These are phyloP conservation scores for Hypericum perforatum DNA, from an alignment of 345 rosid species.

Conservation along the genomic window DNA sequence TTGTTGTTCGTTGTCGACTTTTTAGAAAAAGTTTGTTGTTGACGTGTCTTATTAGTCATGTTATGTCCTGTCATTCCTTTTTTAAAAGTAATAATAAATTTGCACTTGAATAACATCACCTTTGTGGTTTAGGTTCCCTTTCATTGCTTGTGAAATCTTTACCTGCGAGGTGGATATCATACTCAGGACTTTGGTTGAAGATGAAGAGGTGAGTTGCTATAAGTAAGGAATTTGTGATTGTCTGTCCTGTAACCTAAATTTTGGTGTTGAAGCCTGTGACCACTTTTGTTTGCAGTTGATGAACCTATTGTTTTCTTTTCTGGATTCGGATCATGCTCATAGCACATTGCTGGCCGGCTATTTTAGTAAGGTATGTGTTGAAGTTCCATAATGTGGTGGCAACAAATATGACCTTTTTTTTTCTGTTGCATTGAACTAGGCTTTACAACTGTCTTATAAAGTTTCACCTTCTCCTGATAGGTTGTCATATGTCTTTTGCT, in stretches of 20 bases:
- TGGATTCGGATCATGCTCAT: conserved; percentile 56
- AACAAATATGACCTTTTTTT: not conserved
- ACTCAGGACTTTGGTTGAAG: conserved; percentile 81
- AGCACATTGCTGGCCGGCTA: conserved; percentile 71
- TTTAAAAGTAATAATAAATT: not conserved
- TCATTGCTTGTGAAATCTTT: conserved; percentile 84
- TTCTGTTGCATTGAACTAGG: too few relatives aligned
- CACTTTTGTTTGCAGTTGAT: conserved; percentile 51
- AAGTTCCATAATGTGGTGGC: conserved; percentile 5
- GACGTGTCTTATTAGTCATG: too few relatives aligned
- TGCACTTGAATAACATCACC: too few relatives aligned
- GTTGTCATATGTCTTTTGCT: conserved; percentile 72
- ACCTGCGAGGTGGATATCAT: conserved; percentile 91
- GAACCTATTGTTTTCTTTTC: conserved; percentile 73
- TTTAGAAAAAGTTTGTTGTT: too few relatives aligned
- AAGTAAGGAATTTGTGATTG: conserved; percentile 1
- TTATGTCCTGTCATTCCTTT: not conserved
- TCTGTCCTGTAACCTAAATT: not conserved
- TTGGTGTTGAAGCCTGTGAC: conserved; percentile 12
- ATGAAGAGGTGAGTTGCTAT: conserved; percentile 59
- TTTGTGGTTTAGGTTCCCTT: conserved; percentile 57
- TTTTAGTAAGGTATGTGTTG: conserved; percentile 74
- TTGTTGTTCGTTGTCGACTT: not conserved
- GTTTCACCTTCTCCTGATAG: conserved; percentile 29
- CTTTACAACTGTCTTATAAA: not conserved